These are phyloP conservation scores for Zasmidium citrigriseum DNA, from an alignment of 2,329 filamentous ascomycete species.

Conservation along the genomic window DNA sequence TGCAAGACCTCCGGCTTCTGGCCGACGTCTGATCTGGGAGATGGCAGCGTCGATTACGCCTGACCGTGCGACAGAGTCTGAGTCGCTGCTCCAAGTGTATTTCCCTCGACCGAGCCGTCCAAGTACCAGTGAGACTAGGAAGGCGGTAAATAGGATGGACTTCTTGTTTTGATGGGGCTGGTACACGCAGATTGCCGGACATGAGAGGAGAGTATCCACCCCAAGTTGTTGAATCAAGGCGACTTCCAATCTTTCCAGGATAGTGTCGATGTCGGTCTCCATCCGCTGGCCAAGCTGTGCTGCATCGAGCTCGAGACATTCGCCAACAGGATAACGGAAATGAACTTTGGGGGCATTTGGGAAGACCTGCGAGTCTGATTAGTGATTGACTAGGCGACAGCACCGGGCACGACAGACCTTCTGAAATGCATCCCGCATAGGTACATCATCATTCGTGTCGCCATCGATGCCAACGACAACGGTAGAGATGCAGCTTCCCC, in stretches of 20 bases:
- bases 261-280: not conserved
- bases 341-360: not conserved
- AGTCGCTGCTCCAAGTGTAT: not conserved
- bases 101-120: not conserved
- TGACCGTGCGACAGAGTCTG: not conserved
- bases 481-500: not conserved
- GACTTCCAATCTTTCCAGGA: not conserved
- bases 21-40: not conserved
- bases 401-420: too few relatives aligned
- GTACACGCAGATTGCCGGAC: not conserved
- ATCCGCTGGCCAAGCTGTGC: not conserved
- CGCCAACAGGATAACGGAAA: not conserved
- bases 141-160: not conserved
- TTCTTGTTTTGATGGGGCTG: slow-evolving; percentile 2
- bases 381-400: too few relatives aligned
- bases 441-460: not conserved
- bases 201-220: not conserved
- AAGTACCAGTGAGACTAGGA: not conserved
- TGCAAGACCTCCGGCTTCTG: too few relatives aligned
- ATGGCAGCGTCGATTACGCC: not conserved
- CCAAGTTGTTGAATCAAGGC: not conserved
- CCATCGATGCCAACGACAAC: not conserved
- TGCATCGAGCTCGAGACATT: not conserved
- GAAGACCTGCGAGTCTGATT: not conserved
- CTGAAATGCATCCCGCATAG: not conserved